These are phyloP conservation scores for Colletotrichum salicis DNA, from an alignment of 2,329 filamentous ascomycete species.

Conservation along the genomic window DNA sequence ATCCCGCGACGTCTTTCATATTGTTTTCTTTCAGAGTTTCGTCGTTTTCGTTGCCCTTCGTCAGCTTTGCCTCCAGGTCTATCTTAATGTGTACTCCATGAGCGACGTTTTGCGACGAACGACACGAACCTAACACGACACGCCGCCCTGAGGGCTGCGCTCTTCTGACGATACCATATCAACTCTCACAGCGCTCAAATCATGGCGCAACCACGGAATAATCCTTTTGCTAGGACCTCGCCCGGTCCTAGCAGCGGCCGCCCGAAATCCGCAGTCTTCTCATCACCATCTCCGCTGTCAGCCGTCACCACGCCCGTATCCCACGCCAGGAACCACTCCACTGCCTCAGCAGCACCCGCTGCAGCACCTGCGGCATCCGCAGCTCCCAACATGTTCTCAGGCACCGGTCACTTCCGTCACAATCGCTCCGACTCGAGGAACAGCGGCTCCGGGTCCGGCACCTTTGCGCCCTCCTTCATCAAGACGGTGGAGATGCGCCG, in stretches of 20 bases:
- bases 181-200: constrained; percentile 53
- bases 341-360: constrained; percentile 58
- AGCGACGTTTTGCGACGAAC: constrained; percentile 34
- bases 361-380: constrained; percentile 55
- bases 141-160: constrained; percentile 12
- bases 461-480: constrained; percentile 97
- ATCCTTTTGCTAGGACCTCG: constrained; percentile 81
- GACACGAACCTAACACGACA: constrained; percentile 20
- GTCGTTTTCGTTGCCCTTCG: constrained; percentile 16
- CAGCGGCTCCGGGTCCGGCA: constrained; percentile 76
- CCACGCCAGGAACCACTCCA: constrained; percentile 78
- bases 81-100: constrained; percentile 36
- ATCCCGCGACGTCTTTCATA: constrained; percentile 21
- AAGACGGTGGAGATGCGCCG: constrained; percentile 81
- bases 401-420: constrained; percentile 50
- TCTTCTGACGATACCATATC: constrained; percentile 53
- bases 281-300: constrained; percentile 64
- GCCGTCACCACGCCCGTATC: constrained; percentile 53
- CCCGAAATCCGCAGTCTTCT: constrained; percentile 81
- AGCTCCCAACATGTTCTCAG: constrained; percentile 51
- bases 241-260: constrained; percentile 66
- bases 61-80: constrained; percentile 19
- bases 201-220: constrained; percentile 79
- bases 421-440: constrained; percentile 71
- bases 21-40: constrained; percentile 32